Conservation (phyloP, 768 basidiomycete genomes). For the Punctularia strigosozonata region DNA sequence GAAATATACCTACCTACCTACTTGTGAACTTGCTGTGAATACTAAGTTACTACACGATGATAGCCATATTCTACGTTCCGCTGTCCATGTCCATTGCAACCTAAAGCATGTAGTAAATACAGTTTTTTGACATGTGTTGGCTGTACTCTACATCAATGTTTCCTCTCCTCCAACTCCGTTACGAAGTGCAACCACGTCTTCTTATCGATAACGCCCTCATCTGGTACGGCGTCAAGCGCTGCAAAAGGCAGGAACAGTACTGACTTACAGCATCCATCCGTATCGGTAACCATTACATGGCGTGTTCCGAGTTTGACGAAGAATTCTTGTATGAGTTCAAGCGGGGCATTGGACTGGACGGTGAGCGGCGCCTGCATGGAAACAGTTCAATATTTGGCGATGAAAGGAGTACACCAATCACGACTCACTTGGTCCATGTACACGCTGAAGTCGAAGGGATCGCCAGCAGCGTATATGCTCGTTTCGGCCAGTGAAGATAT, state of each 20-base stretch:
- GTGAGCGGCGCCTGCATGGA: constrained; percentile 68
- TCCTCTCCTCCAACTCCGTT: constrained; percentile 57
- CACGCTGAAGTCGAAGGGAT: constrained; percentile 70
- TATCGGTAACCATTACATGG: constrained; percentile 77
- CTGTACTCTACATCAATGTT: too few relatives aligned
- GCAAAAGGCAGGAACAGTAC: background rate
- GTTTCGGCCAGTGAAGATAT: constrained; percentile 47
- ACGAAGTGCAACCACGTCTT: constrained; percentile 90
- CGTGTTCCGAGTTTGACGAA: constrained; percentile 91
- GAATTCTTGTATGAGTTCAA: constrained; percentile 88
- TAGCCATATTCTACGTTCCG: too few relatives aligned
- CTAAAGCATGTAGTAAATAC: too few relatives aligned
- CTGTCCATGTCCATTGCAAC: too few relatives aligned
- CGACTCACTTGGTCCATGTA: constrained; percentile 77
- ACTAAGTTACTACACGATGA: too few relatives aligned
- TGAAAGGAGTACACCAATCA: background rate
- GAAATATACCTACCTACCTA: too few relatives aligned
- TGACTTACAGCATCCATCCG: constrained; percentile 66
- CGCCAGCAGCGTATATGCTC: constrained; percentile 18
- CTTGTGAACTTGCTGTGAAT: too few relatives aligned
- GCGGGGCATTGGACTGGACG: constrained; percentile 71
- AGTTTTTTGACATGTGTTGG: too few relatives aligned
- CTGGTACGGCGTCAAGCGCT: constrained; percentile 22
- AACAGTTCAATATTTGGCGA: background rate
- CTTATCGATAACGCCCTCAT: constrained; percentile 89